These are phyloP conservation scores for Thalassiosira profunda DNA, from an alignment of 108 stramenopile species.

Conservation along the genomic window DNA sequence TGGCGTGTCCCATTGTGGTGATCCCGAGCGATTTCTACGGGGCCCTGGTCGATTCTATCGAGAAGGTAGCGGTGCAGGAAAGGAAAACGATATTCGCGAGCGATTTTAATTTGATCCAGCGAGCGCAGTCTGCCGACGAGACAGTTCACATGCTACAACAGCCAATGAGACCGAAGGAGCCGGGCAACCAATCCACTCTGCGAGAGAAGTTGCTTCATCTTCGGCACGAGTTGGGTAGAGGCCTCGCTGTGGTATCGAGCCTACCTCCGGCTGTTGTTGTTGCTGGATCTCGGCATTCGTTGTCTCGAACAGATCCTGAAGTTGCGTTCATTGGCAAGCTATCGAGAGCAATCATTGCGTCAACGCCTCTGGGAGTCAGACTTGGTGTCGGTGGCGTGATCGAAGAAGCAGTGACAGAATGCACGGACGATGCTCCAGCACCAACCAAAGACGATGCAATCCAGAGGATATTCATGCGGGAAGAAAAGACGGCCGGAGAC, in stretches of 20 bases:
- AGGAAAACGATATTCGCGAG: slow-evolving; percentile 10
- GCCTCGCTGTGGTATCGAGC: slow-evolving; percentile 21
- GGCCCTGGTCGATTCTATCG: slow-evolving; percentile 28
- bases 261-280: slow-evolving; percentile 25
- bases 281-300: slow-evolving; percentile 16
- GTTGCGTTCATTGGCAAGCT: slow-evolving; percentile 11
- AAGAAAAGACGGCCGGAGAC: slow-evolving; percentile 7
- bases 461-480: slow-evolving; percentile 38
- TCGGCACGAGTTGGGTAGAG: slow-evolving; percentile 31
- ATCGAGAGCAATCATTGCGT: neutral
- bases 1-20: slow-evolving; percentile 30
- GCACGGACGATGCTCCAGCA: too few relatives aligned
- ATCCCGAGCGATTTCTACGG: slow-evolving; percentile 20
- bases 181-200: slow-evolving; percentile 30
- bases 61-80: slow-evolving; percentile 12
- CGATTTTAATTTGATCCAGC: slow-evolving; percentile 28
- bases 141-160: slow-evolving; percentile 15
- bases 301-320: slow-evolving; percentile 22
- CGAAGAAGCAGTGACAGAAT: slow-evolving; percentile 12
- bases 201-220: slow-evolving; percentile 41
- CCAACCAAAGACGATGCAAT: neutral
- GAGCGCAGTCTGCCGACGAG: slow-evolving; percentile 18
- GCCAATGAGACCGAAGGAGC: slow-evolving; percentile 19
- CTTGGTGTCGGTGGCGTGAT: slow-evolving; percentile 20
- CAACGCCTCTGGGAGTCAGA: slow-evolving; percentile 17